Evolutionary conservation across 1,139 yeast species (phyloP).

Genomic region (Lodderomyces beijingensis): DNA sequence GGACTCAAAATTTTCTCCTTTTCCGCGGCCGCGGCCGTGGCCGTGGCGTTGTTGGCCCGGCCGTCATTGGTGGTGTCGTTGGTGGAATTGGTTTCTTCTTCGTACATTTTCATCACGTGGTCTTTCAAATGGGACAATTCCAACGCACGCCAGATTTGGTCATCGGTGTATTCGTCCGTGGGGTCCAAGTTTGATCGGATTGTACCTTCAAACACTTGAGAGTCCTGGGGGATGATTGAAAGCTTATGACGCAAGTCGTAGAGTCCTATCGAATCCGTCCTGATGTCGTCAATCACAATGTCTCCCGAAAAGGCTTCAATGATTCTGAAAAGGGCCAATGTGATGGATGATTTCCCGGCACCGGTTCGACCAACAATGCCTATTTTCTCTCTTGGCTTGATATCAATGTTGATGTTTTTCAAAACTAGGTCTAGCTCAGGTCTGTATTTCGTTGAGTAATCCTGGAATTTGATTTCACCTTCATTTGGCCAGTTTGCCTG

Average conservation of each 20-base stretch:
- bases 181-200: conserved; percentile 90
- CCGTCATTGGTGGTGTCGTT: background rate
- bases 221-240: conserved; percentile 94
- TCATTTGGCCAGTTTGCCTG: conserved; percentile 67
- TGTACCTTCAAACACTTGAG: conserved; percentile 93
- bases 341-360: conserved; percentile 92
- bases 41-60: too few species aligned
- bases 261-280: conserved; percentile 71
- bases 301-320: conserved; percentile 77
- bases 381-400: conserved; percentile 77
- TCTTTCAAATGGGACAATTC: conserved; percentile 79
- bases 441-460: conserved; percentile 83
- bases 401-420: conserved; percentile 61
- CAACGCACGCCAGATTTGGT: conserved; percentile 79
- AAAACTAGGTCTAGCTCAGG: conserved; percentile 79
- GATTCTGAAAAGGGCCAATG: conserved; percentile 83
- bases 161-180: conserved; percentile 61
- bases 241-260: conserved; percentile 78
- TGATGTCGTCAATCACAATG: conserved; percentile 67
- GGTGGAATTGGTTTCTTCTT: conserved; percentile 19
- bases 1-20: conserved; percentile 36
- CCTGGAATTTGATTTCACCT: conserved; percentile 67
- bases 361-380: conserved; percentile 98
- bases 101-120: conserved; percentile 62
- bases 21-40: conserved; percentile 8